Conservation (phyloP, 768 basidiomycete species). For the Calvatia gigantea region DNA sequence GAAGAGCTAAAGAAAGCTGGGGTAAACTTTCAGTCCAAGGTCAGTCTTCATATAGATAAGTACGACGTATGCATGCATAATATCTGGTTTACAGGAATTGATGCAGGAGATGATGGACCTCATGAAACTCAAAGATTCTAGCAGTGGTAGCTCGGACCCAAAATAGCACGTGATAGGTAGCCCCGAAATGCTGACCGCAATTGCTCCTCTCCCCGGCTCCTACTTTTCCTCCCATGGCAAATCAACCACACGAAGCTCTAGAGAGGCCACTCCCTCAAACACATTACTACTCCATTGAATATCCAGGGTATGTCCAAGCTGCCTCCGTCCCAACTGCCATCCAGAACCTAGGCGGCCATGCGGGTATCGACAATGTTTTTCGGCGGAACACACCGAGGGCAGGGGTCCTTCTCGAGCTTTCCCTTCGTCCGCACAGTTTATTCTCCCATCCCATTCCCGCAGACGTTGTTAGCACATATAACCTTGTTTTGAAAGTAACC, state of each 20-base stretch:
- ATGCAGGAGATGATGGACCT: constrained; percentile 34
- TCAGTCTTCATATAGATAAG: constrained; percentile 22
- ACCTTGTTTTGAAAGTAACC: constrained; percentile 82
- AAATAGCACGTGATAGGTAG: constrained; percentile 3
- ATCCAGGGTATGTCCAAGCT: constrained; percentile 78
- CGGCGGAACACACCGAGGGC: constrained; percentile 59
- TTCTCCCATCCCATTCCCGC: constrained; percentile 86
- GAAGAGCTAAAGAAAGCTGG: constrained; percentile 57
- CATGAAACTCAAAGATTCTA: constrained; percentile 6
- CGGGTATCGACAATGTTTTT: constrained; percentile 74
- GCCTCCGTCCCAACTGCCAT: constrained; percentile 62
- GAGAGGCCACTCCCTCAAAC: constrained; percentile 48
- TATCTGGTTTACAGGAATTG: constrained; percentile 35
- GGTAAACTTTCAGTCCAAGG: constrained; percentile 54
- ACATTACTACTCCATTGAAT: constrained; percentile 80
- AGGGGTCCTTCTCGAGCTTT: constrained; percentile 71
- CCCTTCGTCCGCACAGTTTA: constrained; percentile 66
- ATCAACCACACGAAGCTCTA: constrained; percentile 19
- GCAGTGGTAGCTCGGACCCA: neutral
- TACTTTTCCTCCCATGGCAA: neutral
- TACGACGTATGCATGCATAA: neutral
- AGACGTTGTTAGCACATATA: constrained; percentile 71
- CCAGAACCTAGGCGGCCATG: constrained; percentile 64
- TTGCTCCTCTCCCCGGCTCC: neutral
- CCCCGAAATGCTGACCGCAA: neutral